phyloP scores from a whole-genome alignment of 1,139 yeast species.

The Pneumocystis wakefieldiae region DNA sequence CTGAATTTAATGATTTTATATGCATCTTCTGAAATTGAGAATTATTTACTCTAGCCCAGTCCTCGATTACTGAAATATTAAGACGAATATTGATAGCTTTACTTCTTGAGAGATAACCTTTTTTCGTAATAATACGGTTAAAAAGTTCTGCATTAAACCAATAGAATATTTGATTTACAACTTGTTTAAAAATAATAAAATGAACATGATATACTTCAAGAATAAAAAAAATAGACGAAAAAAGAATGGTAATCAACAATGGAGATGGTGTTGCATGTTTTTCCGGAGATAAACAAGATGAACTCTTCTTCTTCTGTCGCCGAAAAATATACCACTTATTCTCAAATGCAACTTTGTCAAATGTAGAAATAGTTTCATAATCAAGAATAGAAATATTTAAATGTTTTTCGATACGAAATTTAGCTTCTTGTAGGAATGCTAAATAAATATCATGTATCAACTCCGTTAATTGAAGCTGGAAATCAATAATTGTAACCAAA shows the following conservation, averaged over 20 bases:
- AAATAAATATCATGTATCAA: slow-evolving; percentile 25
- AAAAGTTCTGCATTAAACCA: slow-evolving; percentile 63
- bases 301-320: slow-evolving; percentile 34
- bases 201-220: slow-evolving; percentile 70
- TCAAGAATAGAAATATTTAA: slow-evolving; percentile 29
- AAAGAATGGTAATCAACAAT: slow-evolving; percentile 62
- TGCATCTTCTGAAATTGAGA: slow-evolving; percentile 6
- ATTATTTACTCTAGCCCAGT: slow-evolving; percentile 80
- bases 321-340: slow-evolving; percentile 31
- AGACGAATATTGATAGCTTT: slow-evolving; percentile 81
- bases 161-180: slow-evolving; percentile 63
- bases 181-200: slow-evolving; percentile 57
- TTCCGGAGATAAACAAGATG: slow-evolving; percentile 54
- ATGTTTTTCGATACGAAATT: slow-evolving; percentile 25
- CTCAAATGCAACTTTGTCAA: slow-evolving; percentile 28
- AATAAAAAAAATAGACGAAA: slow-evolving; percentile 79
- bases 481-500: slow-evolving; percentile 20
- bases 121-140: slow-evolving; percentile 52
- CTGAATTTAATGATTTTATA: slow-evolving; percentile 15
- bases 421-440: slow-evolving; percentile 26
- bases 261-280: slow-evolving; percentile 71
- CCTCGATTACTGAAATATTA: slow-evolving; percentile 73
- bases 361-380: slow-evolving; percentile 32
- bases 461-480: slow-evolving; percentile 23
- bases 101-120: slow-evolving; percentile 58